phyloP scores from a whole-genome alignment of 2,329 filamentous ascomycete genomes.

The Trichoderma guizhouense region DNA sequence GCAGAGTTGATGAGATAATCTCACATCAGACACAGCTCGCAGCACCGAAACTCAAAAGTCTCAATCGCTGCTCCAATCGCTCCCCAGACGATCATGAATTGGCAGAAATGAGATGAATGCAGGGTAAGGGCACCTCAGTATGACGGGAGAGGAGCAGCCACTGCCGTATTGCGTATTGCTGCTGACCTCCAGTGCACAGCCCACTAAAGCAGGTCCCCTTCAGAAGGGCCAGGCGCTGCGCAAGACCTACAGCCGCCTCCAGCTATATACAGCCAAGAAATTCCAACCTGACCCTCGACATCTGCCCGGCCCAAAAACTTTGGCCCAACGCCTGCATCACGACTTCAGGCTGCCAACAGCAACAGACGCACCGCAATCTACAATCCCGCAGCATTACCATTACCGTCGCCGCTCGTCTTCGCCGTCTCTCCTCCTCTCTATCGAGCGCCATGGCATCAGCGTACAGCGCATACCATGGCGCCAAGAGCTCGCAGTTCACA shows the following conservation, averaged over 20 bases:
- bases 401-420: background rate
- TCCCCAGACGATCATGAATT: background rate
- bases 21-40: constrained; percentile 9
- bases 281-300: background rate
- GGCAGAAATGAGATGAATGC: background rate
- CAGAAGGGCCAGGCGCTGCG: constrained; percentile 6
- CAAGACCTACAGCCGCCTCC: background rate
- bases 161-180: background rate
- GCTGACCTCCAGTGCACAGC: constrained; percentile 12
- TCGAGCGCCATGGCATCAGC: constrained; percentile 40
- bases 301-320: background rate
- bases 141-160: constrained; percentile 1
- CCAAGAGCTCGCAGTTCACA: constrained; percentile 45
- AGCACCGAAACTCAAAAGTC: constrained; percentile 2
- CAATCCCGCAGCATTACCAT: background rate
- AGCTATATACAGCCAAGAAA: constrained; percentile 2
- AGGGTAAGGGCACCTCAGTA: background rate
- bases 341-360: background rate
- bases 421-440: background rate
- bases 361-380: background rate
- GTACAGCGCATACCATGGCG: constrained; percentile 37
- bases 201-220: constrained; percentile 10
- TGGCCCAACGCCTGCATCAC: background rate
- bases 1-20: constrained; percentile 13
- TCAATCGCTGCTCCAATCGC: background rate